Conservation (phyloP, 2,329 filamentous ascomycete genomes). For the Ceratocystis papillata region DNA sequence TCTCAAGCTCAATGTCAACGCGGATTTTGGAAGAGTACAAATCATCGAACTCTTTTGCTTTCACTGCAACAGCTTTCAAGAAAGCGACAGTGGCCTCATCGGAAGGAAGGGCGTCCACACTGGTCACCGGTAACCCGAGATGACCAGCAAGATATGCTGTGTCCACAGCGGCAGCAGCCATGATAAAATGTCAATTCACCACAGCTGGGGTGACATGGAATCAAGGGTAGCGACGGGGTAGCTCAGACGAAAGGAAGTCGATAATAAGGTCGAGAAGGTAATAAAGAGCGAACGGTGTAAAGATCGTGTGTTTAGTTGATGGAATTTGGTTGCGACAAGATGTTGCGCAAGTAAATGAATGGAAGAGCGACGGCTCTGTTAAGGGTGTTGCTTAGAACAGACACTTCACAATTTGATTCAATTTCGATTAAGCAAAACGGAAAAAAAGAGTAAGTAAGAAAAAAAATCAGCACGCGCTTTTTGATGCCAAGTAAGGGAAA, state of each 20-base stretch:
- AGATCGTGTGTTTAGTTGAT: conserved; percentile 6
- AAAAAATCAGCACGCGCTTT: background rate
- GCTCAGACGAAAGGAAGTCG: background rate
- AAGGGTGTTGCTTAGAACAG: background rate
- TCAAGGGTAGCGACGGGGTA: background rate
- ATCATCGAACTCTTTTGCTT: conserved; percentile 72
- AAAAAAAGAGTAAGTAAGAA: background rate
- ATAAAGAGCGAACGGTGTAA: background rate
- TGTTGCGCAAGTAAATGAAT: conserved; percentile 11
- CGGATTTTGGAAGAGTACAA: conserved; percentile 80
- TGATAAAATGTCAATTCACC: conserved; percentile 27
- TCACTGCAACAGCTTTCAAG: conserved; percentile 61
- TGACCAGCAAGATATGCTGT: conserved; percentile 62
- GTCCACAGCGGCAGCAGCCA: conserved; percentile 47
- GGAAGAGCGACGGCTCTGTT: background rate
- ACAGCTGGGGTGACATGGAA: conserved; percentile 17
- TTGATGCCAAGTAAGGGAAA: background rate
- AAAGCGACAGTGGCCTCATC: conserved; percentile 66
- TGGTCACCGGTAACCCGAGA: conserved; percentile 55
- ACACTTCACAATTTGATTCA: background rate
- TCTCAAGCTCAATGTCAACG: conserved; percentile 85
- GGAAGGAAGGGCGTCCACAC: conserved; percentile 50
- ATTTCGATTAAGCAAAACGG: conserved; percentile 13
- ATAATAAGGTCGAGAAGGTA: background rate
- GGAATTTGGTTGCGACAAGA: conserved; percentile 1